phyloP scores from a whole-genome alignment of 2,329 filamentous ascomycete genomes.

The Phoma herbarum region DNA sequence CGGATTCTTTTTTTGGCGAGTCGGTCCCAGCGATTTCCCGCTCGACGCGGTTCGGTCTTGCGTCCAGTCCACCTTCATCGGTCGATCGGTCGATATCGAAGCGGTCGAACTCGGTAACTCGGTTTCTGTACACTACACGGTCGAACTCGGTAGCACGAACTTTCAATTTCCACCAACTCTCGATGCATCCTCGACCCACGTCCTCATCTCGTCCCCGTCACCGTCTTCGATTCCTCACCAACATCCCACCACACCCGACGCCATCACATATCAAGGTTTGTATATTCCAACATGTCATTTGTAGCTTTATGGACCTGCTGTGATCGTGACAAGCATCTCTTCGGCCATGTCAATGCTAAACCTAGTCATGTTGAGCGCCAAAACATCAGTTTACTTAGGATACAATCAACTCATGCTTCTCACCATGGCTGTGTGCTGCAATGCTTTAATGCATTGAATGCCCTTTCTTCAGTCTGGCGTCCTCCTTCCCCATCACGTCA shows the following conservation, averaged over 20 bases:
- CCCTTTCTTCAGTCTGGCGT: not conserved
- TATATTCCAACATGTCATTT: constrained; percentile 20
- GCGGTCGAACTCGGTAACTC: constrained; percentile 40
- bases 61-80: constrained; percentile 34
- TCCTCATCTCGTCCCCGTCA: constrained; percentile 18
- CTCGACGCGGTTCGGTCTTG: constrained; percentile 45
- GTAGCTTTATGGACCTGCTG: constrained; percentile 1
- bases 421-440: not conserved
- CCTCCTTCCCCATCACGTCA: not conserved
- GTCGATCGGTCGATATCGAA: constrained; percentile 47
- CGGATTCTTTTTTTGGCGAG: constrained; percentile 44
- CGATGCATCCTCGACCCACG: constrained; percentile 25
- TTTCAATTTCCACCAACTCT: constrained; percentile 29
- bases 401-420: not conserved
- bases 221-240: constrained; percentile 6
- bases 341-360: not conserved
- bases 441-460: no score
- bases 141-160: constrained; percentile 46
- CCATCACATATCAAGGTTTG: constrained; percentile 21
- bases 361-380: not conserved
- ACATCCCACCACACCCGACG: constrained; percentile 10
- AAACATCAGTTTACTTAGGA: not conserved
- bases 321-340: constrained; percentile 14
- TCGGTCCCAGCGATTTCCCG: constrained; percentile 47
- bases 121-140: constrained; percentile 50